Conservation (phyloP, 208 protist genomes). For the Acanthamoeba triangularis region DNA sequence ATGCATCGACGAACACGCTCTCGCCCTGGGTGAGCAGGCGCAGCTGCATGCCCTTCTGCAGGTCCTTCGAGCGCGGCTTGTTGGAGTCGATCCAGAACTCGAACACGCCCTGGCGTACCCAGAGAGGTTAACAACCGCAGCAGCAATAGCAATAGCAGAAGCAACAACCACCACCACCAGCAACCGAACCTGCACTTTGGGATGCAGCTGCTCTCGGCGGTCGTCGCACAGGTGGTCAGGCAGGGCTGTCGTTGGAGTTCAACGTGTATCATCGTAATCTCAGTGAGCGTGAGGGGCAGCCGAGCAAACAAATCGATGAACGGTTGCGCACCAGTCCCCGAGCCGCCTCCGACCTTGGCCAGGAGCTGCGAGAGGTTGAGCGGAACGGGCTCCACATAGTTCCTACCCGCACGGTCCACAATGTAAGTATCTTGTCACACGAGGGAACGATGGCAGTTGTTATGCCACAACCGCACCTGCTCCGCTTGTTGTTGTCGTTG, state of each 20-base stretch:
- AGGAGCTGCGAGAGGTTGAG: background rate
- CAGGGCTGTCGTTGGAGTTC: background rate
- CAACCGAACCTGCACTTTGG: background rate
- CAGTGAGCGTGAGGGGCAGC: background rate
- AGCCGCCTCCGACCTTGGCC: background rate
- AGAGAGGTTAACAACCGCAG: no score
- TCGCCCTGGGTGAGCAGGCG: constrained; percentile 29
- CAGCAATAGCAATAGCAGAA: no score
- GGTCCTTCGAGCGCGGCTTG: constrained; percentile 28
- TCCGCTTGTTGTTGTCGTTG: background rate
- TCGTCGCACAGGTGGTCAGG: background rate
- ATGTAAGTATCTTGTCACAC: no score
- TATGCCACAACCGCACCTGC: background rate
- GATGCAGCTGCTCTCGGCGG: constrained; percentile 2
- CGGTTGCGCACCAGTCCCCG: background rate
- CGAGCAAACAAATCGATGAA: no score
- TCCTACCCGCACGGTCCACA: no score
- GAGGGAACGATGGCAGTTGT: no score
- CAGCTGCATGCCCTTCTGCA: background rate
- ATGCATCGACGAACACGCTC: constrained; percentile 21
- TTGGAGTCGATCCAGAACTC: constrained; percentile 49
- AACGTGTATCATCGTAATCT: background rate
- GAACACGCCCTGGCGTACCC: background rate
- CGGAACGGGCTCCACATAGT: constrained; percentile 2
- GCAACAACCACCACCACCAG: no score